phyloP scores from a whole-genome alignment of 495 filamentous ascomycete species.

The Aspergillus ostianus region DNA sequence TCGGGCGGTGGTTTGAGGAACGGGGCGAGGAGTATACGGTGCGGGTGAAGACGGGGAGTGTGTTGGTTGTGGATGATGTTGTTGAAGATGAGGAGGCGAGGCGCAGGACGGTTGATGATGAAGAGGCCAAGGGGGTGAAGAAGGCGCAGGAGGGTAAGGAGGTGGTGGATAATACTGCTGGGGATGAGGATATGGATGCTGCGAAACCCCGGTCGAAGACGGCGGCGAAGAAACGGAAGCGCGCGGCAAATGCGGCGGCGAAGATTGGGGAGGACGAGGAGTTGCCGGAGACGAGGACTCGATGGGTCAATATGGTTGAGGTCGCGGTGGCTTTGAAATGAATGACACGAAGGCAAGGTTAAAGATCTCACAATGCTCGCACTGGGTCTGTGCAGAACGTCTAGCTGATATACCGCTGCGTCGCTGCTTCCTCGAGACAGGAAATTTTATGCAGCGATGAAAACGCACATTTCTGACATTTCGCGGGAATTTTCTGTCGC shows the following conservation, averaged over 20 bases:
- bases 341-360: constrained; percentile 14
- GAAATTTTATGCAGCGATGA: background rate
- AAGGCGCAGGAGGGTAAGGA: constrained; percentile 24
- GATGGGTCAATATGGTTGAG: constrained; percentile 67
- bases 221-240: constrained; percentile 42
- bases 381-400: background rate
- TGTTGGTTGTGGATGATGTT: constrained; percentile 72
- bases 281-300: constrained; percentile 56
- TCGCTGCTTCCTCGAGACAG: background rate
- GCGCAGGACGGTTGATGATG: constrained; percentile 14
- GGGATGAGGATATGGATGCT: background rate
- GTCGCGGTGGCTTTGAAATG: constrained; percentile 59
- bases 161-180: background rate
- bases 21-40: constrained; percentile 49
- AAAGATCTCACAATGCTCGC: background rate
- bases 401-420: background rate
- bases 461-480: background rate
- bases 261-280: constrained; percentile 51
- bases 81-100: constrained; percentile 39
- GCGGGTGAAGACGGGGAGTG: constrained; percentile 59
- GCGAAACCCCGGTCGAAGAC: constrained; percentile 19
- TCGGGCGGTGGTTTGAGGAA: constrained; percentile 63
- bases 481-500: background rate
- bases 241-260: constrained; percentile 17
- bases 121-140: constrained; percentile 19